Evolutionary conservation across 225 moss, liverwort and hornwort species (phyloP), one percentile per base, ranked within the genome.

Genomic region (Neckera pumila): DNA sequence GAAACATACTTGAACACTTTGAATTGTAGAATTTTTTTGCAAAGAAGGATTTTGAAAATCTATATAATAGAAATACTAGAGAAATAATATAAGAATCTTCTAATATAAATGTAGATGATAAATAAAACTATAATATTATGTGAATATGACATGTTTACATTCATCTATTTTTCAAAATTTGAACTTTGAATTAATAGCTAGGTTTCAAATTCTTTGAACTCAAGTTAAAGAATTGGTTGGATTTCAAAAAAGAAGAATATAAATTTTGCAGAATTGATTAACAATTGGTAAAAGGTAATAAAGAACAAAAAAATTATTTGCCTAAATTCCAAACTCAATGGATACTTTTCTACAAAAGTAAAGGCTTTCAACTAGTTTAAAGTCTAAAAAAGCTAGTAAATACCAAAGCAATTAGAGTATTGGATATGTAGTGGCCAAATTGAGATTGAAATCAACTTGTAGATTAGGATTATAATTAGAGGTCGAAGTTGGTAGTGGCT

Each of bases 381-480:
- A 72, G 27, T n/a, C 0, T 43, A 0, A 72, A 27, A 71, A 43
- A 9, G 3, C 26, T 27, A 43, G 1, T 0, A 72, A 72, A 27
- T 43, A 72, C 0, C 6, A 2, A 45, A 72, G 10, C 0, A 0
- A 28, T 43, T 45, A 30, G 10, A 45, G 0, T 1, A 6, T 73
- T 43, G 17, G 10, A 42, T 45, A 45, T 45, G 6, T 45, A 1
- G 28, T 43, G 5, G 5, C 16, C 3, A 28, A 16, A 10, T 45
- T 43, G 11, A 27, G 15, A 43, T 72, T 43, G 10, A 28, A 5
- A 73, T 17, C 17, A 28, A 28, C 6, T 28, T 28, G 5, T 28
- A 73, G 3, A 45, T 28, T 73, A 28, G 17, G 15, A 3, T 27
- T 16, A 9, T 27, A 3, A 42, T 9, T 42, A 42, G 6, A 5